Base-by-base conservation (phyloP, 2,329 filamentous ascomycete species). In the Pyricularia pennisetigena region DNA sequence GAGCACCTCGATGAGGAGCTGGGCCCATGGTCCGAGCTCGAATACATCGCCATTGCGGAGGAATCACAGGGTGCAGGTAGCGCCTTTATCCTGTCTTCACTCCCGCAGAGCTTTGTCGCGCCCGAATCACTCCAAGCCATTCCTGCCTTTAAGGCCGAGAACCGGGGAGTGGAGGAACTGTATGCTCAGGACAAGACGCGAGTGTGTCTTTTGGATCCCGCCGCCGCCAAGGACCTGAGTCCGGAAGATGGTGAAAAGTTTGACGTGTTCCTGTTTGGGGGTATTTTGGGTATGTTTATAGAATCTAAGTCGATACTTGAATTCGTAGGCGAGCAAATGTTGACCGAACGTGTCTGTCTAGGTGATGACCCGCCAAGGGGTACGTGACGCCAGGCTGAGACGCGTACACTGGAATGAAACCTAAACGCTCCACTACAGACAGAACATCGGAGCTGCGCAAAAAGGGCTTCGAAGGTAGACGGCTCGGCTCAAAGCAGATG, bases 1-100 rank as follows among this genome's bases (percentile, higher is more conserved):
- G 94, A 98, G 82, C 94, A 99, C 79, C 88, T 99, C 72, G 95
- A 99, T 81, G 90, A 92, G 59, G 95, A 99, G 79, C 85, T 99
- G 32, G 95, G 96, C 41, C 86, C 88, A 59, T 99, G 95, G 95
- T 98, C 95, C 28, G 88, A 92, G 71, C 86, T 98, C 67, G 95
- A 99, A 81, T 99, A 99, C 81, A 82, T 88, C 68, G 87, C 90
- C 75, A 97, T 99, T 76, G 93, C 93, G 67, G 82, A 86, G 70
- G 95, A 99, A 82, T 93, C 91, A 67, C 82, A 87, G 71, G 84
- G 84, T 28, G 80, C 86, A 3, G 85, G 86, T 41, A 86, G 88
- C 68, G 83, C 83, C 67, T 97, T 98, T 78, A 86, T 92, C 72
- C 86, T 97, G 69, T 96, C 93, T 35, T 96, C 92, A 32, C 85